Base-by-base conservation (phyloP, 2,329 filamentous ascomycete species). In the Geosmithia putterillii region DNA sequence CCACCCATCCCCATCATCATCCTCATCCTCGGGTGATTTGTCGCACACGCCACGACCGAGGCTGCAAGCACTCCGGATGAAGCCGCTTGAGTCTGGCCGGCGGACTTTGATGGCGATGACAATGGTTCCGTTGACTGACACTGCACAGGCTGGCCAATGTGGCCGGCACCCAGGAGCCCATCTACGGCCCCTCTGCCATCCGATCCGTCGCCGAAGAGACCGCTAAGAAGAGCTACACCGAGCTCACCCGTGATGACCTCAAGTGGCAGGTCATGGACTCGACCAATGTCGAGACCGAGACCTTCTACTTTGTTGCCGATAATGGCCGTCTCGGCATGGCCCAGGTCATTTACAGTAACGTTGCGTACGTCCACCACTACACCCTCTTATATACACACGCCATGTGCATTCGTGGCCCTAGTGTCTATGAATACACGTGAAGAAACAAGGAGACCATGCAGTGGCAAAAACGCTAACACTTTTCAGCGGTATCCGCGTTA, bases 341-440 rank as follows among this genome's bases (percentile, higher is more conserved):
- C 47, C 92, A 98, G 72, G 75, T 96, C 65, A 95, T 98, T 62
- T 95, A 96, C 73, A 96, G 86, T 71, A 95, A 95, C 66, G 85
- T 98, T 61, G 83, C 79, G 89, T 95, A 80, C 65, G 82, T 41
- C n/a, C n/a, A n/a, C n/a, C n/a, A n/a, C n/a, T 17, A 41, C 45
- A 34, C 22, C 38, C 22, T 40, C 37, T 21, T 12, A 8, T 35
- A 17, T 43, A 41, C 41, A 42, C 37, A 47, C 36, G 6, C 37
- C 37, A 18, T 4, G 37, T 32, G 28, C 15, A 12, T 14, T 14
- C 28, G 4, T 32, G 5, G 28, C 10, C 10, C 28, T n/a, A n/a
- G n/a, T n/a, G n/a, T n/a, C n/a, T n/a, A n/a, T n/a, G n/a, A n/a
- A n/a, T n/a, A n/a, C n/a, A n/a, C n/a, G n/a, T n/a, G n/a, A n/a